phyloP scores from a whole-genome alignment of 768 basidiomycete species.

The Daedaleopsis nitida region DNA sequence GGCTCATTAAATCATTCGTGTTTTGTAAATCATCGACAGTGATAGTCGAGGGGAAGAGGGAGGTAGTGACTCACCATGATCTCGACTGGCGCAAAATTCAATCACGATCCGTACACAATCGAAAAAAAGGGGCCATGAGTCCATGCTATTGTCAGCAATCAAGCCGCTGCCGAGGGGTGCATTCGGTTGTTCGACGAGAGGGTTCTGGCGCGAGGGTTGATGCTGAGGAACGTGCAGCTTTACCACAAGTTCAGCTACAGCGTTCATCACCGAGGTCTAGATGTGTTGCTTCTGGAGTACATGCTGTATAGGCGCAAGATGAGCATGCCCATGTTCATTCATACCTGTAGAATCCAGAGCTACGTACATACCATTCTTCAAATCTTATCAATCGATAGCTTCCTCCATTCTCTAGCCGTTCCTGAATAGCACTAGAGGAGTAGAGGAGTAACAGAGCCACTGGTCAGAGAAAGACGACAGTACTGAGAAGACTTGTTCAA shows the following conservation, averaged over 20 bases:
- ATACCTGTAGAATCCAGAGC: too few relatives aligned
- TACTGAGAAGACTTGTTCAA: background rate
- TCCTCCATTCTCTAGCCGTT: too few relatives aligned
- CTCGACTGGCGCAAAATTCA: background rate
- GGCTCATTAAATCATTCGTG: slow-evolving; percentile 36
- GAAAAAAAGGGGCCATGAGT: background rate
- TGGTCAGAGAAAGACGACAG: background rate
- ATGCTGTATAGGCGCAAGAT: too few relatives aligned
- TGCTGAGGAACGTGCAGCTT: too few relatives aligned
- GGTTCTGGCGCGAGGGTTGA: too few relatives aligned
- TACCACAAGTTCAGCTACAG: too few relatives aligned
- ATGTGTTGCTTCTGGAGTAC: too few relatives aligned
- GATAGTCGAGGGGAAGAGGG: background rate
- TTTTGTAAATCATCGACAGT: slow-evolving; percentile 29
- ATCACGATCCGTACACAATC: background rate
- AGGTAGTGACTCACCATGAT: background rate
- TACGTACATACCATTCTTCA: too few relatives aligned
- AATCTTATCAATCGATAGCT: too few relatives aligned
- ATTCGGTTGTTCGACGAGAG: too few relatives aligned
- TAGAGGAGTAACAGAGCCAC: background rate
- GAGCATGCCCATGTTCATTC: too few relatives aligned
- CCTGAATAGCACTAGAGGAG: background rate
- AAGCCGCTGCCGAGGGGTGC: background rate
- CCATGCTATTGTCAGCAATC: background rate
- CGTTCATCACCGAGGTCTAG: too few relatives aligned